phyloP scores from a whole-genome alignment of 2,329 filamentous ascomycete genomes.

The Epichloe hybrida region DNA sequence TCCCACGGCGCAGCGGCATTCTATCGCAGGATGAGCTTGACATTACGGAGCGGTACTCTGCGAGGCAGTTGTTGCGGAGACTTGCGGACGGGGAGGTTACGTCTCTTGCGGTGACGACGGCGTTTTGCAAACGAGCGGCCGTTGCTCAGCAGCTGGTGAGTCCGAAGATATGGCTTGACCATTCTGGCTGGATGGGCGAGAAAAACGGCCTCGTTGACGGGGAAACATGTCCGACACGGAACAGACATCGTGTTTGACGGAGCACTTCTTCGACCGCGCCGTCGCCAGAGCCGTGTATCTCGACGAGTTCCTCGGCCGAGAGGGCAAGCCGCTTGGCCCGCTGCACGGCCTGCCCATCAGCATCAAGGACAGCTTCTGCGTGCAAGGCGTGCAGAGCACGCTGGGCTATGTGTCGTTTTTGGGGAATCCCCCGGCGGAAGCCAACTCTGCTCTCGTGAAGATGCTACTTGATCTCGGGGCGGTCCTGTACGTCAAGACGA shows the following conservation, averaged over 20 bases:
- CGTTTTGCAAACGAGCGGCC: slow-evolving; percentile 16
- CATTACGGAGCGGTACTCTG: slow-evolving; percentile 30
- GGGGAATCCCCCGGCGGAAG: slow-evolving; percentile 8
- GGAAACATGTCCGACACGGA: neutral
- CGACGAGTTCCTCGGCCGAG: slow-evolving; percentile 6
- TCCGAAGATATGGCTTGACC: neutral
- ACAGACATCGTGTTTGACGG: slow-evolving; percentile 23
- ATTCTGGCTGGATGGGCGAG: too few species aligned
- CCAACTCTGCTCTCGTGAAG: slow-evolving; percentile 13
- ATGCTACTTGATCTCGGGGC: slow-evolving; percentile 14
- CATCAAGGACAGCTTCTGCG: slow-evolving; percentile 13
- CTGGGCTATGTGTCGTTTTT: slow-evolving; percentile 15
- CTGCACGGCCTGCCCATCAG: slow-evolving; percentile 14
- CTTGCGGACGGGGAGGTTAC: slow-evolving; percentile 20
- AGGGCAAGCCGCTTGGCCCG: slow-evolving; percentile 9
- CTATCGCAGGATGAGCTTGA: slow-evolving; percentile 26
- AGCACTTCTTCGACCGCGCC: slow-evolving; percentile 30
- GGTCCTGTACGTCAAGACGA: slow-evolving; percentile 29
- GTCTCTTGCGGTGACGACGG: slow-evolving; percentile 22
- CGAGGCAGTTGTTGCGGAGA: slow-evolving; percentile 20
- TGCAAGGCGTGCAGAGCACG: slow-evolving; percentile 12
- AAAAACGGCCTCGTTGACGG: too few species aligned
- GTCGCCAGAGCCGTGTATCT: slow-evolving; percentile 7
- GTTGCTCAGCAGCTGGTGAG: slow-evolving; percentile 17
- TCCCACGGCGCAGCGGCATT: slow-evolving; percentile 19